Evolutionary conservation across 75 land plant genomes (phyloP).

Genomic region (Cupressus sempervirens): DNA sequence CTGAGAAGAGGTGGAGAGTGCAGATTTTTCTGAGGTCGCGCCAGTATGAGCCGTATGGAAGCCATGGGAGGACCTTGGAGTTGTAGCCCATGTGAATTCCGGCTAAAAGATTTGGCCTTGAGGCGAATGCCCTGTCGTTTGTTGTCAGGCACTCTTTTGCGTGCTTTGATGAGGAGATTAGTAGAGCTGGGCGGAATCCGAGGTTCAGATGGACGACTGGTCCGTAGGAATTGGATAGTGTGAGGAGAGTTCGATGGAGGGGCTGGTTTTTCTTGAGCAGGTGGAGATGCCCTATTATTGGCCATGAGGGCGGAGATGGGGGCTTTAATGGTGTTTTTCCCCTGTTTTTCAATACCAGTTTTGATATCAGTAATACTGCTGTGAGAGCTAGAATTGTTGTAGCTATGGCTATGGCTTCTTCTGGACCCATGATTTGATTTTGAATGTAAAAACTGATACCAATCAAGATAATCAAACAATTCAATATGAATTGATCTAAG

Average conservation of each 20-base stretch:
- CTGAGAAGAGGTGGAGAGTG: background rate
- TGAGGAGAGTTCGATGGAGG: constrained; percentile 34
- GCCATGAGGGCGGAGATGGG: constrained; percentile 18
- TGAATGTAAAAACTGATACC: no score
- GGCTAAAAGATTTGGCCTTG: constrained; percentile 28
- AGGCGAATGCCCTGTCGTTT: constrained; percentile 43
- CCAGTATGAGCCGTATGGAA: constrained; percentile 37
- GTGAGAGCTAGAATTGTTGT: no score
- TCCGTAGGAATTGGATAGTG: constrained; percentile 31
- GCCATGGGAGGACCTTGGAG: constrained; percentile 16
- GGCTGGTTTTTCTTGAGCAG: constrained; percentile 28
- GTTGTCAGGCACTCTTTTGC: constrained; percentile 10
- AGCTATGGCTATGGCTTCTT: no score
- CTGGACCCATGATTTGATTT: no score
- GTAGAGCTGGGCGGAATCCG: constrained; percentile 21
- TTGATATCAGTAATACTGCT: background rate
- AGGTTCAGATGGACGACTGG: constrained; percentile 28
- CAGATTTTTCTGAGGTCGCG: constrained; percentile 25
- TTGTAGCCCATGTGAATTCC: constrained; percentile 28
- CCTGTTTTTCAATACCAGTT: no score
- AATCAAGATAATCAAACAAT: no score
- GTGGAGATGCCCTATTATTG: constrained; percentile 42
- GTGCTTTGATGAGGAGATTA: background rate
- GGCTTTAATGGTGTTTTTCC: background rate
- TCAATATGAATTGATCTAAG: no score